These are phyloP conservation scores for Podila verticillata DNA, from an alignment of 192 early-diverging fungal species.

Conservation along the genomic window DNA sequence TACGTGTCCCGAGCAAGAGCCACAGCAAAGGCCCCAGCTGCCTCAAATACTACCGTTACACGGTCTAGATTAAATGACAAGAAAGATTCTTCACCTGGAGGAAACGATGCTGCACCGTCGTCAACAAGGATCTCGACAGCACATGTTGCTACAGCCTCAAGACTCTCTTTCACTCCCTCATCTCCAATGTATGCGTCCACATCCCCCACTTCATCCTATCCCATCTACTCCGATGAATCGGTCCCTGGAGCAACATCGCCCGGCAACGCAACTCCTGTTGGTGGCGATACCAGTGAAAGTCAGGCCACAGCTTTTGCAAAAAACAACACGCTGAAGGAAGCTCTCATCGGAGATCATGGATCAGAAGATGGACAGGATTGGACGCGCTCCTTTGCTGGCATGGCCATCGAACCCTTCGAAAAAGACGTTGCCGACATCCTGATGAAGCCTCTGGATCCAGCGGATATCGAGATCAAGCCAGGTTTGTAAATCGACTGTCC, in stretches of 20 bases:
- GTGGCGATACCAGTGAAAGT: slow-evolving; percentile 27
- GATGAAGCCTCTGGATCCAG: slow-evolving; percentile 72
- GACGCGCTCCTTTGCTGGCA: slow-evolving; percentile 79
- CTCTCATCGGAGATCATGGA: slow-evolving; percentile 29
- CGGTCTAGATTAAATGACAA: neutral
- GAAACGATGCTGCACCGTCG: neutral
- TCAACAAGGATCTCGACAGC: neutral
- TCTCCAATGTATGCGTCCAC: slow-evolving; percentile 5
- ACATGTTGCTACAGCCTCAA: neutral
- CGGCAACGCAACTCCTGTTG: neutral
- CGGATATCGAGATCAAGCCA: slow-evolving; percentile 93
- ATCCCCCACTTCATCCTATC: slow-evolving; percentile 3
- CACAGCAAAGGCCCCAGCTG: neutral
- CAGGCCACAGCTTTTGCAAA: slow-evolving; percentile 8
- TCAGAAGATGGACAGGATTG: slow-evolving; percentile 56
- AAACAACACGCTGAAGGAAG: slow-evolving; percentile 17
- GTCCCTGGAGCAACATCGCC: neutral
- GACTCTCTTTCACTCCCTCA: neutral
- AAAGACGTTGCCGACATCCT: slow-evolving; percentile 74
- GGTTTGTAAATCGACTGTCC: slow-evolving; percentile 32
- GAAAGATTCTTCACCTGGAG: neutral
- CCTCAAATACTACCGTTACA: neutral
- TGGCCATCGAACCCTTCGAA: slow-evolving; percentile 80
- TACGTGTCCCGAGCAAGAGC: slow-evolving; percentile 11
- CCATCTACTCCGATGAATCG: slow-evolving; percentile 8